Evolutionary conservation across 805 yeast genomes (phyloP), one percentile per base, ranked within the genome.

Genomic region (Kodamaea restingae): DNA sequence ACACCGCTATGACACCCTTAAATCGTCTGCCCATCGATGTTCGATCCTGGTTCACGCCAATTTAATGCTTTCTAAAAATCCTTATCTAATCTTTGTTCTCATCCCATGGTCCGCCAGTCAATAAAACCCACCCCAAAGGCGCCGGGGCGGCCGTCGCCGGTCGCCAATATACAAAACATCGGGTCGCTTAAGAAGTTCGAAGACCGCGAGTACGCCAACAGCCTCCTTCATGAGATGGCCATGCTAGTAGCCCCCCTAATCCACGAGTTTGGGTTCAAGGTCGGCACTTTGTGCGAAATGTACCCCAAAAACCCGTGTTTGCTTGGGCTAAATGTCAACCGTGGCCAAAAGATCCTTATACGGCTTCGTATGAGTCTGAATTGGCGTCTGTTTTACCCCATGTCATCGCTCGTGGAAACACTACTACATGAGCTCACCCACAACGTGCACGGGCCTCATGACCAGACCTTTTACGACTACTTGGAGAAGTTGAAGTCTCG

Each of bases 391-490:
- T 88, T 90, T 55, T 55, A 80, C 14, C 81, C 88, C 1, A 63
- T 81, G 59, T 71, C 78, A 3, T 80, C 79, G 36, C 61, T 90
- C 2, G 54, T 90, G 18, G 95, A 88, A 1, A 88, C 96, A 0
- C 75, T 88, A 79, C 65, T 91, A 4, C 98, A 91, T 59, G 98
- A 91, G 56, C 67, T 91, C 30, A 76, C 87, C 2, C 98, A 91
- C 56, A 90, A 88, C 56, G 55, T 70, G 15, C 65, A 66, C 51
- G 96, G 96, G 0, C 84, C 95, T 0, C 98, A 91, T 55, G 83
- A 91, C 63, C 73, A 63, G 2, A 62, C 61, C 42, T 91, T 91
- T 54, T 86, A 86, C 55, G 63, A 64, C 36, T 71, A 72, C 36
- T 58, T 88, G 46, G 91, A 84, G 39, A 78, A 75, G 43, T 65